A percentile compares a stretch with the other conserved stretches of the same genome.
Evolutionary conservation across 306 rosid species (phyloP).

Genomic region (Gastrolobium villosum): DNA sequence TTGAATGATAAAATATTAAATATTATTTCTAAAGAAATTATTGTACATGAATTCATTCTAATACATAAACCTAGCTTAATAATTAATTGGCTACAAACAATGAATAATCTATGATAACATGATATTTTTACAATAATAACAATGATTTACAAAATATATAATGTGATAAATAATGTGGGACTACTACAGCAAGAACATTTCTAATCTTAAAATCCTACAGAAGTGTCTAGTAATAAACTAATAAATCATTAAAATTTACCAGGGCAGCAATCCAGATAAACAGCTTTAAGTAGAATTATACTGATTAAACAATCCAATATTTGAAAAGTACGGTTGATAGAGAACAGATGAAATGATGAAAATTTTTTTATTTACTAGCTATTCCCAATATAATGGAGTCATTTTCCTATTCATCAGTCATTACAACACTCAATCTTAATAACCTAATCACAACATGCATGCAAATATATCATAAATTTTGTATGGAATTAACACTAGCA

Average conservation of each 20-base stretch:
- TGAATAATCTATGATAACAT: too few species aligned
- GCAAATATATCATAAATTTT: too few species aligned
- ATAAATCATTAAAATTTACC: conserved; percentile 7
- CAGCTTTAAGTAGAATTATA: conserved; percentile 15
- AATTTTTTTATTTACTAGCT: neutral
- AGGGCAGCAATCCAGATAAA: conserved; percentile 23
- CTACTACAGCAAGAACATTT: neutral
- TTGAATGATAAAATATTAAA: too few species aligned
- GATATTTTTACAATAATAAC: too few species aligned
- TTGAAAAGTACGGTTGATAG: conserved; percentile 15
- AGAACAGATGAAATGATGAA: conserved; percentile 14
- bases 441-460: conserved; percentile 23
- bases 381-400: conserved; percentile 5
- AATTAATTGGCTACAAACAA: too few species aligned
- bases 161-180: too few species aligned
- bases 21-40: too few species aligned
- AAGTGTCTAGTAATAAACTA: conserved; percentile 33
- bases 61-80: too few species aligned
- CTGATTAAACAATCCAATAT: neutral
- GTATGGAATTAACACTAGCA: neutral
- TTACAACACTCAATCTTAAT: conserved; percentile 11
- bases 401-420: neutral
- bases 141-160: too few species aligned
- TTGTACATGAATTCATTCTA: too few species aligned
- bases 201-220: conserved; percentile 9